A percentile compares a stretch with the other conserved stretches of the same genome.
phyloP scores from a whole-genome alignment of 768 basidiomycete species.

The Tephrocybe sp. region DNA sequence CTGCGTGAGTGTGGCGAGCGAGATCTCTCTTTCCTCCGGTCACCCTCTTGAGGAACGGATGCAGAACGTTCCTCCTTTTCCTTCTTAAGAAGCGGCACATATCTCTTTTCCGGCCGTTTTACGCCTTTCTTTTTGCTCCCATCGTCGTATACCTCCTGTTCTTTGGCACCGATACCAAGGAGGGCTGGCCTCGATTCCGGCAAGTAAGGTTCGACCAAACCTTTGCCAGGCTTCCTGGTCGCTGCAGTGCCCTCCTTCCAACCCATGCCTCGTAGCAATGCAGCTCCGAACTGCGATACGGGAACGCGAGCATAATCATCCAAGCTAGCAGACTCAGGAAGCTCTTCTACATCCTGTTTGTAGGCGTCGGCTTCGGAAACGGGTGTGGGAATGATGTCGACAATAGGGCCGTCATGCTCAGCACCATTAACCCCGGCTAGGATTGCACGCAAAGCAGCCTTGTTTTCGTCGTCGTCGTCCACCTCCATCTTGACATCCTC shows the following conservation, averaged over 20 bases:
- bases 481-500: constrained; percentile 29
- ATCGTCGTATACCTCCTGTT: constrained; percentile 69
- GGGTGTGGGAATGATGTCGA: constrained; percentile 66
- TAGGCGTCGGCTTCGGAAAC: constrained; percentile 82
- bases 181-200: constrained; percentile 82
- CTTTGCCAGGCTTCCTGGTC: constrained; percentile 57
- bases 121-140: constrained; percentile 52
- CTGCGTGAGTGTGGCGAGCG: constrained; percentile 31
- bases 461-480: constrained; percentile 68
- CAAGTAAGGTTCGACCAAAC: constrained; percentile 72
- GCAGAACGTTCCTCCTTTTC: constrained; percentile 43
- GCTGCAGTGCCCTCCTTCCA: constrained; percentile 86
- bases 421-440: constrained; percentile 52
- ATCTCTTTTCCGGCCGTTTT: constrained; percentile 66
- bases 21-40: constrained; percentile 28
- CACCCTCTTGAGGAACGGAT: constrained; percentile 15
- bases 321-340: constrained; percentile 73
- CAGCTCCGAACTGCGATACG: constrained; percentile 89
- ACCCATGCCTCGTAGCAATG: constrained; percentile 94
- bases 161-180: constrained; percentile 93
- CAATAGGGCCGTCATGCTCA: constrained; percentile 34
- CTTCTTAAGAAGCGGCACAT: constrained; percentile 78
- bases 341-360: constrained; percentile 75
- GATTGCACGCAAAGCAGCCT: constrained; percentile 76
- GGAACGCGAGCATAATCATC: constrained; percentile 91